phyloP scores from a whole-genome alignment of 257 asterid genomes.

The Solanum stenotomum region DNA sequence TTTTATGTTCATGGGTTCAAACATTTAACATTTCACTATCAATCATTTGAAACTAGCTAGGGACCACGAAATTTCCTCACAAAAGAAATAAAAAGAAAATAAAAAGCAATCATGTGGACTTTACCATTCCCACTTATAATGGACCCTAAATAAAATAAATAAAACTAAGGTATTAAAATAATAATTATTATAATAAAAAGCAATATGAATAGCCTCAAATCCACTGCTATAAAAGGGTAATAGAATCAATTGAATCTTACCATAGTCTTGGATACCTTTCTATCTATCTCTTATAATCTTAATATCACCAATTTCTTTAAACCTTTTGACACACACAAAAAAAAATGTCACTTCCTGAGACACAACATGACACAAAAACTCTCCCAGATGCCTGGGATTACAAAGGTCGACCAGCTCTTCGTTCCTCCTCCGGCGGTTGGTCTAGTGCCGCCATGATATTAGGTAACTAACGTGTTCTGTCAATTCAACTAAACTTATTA shows the following conservation, averaged over 20 bases:
- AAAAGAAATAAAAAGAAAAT: not conserved
- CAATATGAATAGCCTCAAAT: not conserved
- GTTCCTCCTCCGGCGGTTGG: constrained; percentile 82
- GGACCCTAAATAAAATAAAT: not conserved
- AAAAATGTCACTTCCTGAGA: constrained; percentile 64
- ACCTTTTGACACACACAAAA: not conserved
- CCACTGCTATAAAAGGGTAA: constrained; percentile 18
- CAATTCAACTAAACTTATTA: not conserved
- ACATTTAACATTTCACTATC: not conserved
- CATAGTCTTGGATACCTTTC: not conserved
- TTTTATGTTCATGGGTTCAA: not conserved
- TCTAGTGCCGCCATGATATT: constrained; percentile 71
- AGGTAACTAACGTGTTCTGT: constrained; percentile 13
- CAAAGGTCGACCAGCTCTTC: constrained; percentile 59
- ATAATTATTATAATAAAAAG: not conserved
- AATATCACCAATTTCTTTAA: not conserved
- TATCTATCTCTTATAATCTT: not conserved
- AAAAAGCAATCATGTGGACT: not conserved
- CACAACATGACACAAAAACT: constrained; percentile 39
- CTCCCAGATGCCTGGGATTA: constrained; percentile 76
- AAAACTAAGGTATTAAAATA: not conserved
- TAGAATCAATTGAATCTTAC: constrained; percentile 5
- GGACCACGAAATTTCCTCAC: not conserved
- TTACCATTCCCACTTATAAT: not conserved
- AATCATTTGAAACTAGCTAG: not conserved